phyloP scores from a whole-genome alignment of 768 basidiomycete species.

The Dendrothele bispora region DNA sequence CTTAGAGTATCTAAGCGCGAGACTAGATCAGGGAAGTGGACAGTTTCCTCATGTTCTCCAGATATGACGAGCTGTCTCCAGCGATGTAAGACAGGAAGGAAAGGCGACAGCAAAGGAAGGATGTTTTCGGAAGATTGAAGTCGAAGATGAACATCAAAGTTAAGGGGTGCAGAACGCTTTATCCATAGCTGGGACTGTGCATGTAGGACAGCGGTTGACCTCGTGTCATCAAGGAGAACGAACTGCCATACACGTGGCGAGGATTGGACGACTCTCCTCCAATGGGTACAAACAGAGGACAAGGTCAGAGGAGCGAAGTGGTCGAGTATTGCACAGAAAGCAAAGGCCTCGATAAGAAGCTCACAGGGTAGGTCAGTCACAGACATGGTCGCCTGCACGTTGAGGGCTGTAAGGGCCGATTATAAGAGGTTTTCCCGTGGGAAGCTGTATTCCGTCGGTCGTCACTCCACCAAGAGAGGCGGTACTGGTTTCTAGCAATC shows the following conservation, averaged over 20 bases:
- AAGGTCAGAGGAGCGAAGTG: conserved; percentile 50
- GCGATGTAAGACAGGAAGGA: conserved; percentile 54
- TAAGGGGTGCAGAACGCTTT: conserved; percentile 49
- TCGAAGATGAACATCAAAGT: conserved; percentile 54
- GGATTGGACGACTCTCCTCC: conserved; percentile 52
- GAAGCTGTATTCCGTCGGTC: too few relatives aligned
- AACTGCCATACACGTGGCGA: conserved; percentile 64
- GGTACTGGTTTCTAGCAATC: too few relatives aligned
- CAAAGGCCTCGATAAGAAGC: conserved; percentile 63
- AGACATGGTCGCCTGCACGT: too few relatives aligned
- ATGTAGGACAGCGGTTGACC: conserved; percentile 37
- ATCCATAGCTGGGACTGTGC: conserved; percentile 56
- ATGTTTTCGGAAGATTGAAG: conserved; percentile 48
- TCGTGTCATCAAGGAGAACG: conserved; percentile 48
- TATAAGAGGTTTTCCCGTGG: too few relatives aligned
- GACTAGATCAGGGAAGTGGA: conserved; percentile 24
- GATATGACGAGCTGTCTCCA: conserved; percentile 55
- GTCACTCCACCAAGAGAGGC: too few relatives aligned
- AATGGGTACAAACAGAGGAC: conserved; percentile 54
- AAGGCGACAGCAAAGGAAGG: conserved; percentile 62
- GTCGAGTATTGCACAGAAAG: conserved; percentile 39
- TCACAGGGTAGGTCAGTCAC: conserved; percentile 63
- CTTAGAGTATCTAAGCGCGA: conserved; percentile 20
- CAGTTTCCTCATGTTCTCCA: conserved; percentile 37
- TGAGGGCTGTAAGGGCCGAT: too few relatives aligned